phyloP scores from a whole-genome alignment of 2,329 filamentous ascomycete genomes.

The Penicillium freii region DNA sequence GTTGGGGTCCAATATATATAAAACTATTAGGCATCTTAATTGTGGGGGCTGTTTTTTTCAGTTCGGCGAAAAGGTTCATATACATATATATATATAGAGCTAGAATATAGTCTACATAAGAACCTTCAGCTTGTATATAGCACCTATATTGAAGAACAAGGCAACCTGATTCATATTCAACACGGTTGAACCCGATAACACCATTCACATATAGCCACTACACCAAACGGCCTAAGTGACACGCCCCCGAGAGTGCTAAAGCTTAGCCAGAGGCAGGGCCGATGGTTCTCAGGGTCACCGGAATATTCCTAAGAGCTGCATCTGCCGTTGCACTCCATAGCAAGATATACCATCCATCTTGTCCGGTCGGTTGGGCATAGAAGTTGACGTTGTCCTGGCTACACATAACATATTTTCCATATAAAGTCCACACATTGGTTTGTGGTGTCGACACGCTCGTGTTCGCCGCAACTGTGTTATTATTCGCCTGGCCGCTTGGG shows the following conservation, averaged over 20 bases:
- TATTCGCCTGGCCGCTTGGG: neutral
- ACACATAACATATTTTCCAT: slow-evolving; percentile 6
- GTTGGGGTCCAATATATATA: neutral
- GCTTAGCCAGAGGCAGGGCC: neutral
- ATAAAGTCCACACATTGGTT: slow-evolving; percentile 7
- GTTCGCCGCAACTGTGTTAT: neutral
- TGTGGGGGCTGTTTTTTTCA: neutral
- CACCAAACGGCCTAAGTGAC: neutral
- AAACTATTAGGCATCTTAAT: neutral
- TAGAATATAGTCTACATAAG: neutral
- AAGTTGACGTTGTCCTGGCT: neutral
- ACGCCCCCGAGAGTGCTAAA: neutral
- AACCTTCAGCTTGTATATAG: neutral
- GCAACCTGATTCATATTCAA: neutral
- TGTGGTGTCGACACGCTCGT: neutral
- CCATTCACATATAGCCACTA: neutral
- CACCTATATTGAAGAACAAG: neutral
- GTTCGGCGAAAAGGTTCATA: neutral
- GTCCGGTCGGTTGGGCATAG: slow-evolving; percentile 1
- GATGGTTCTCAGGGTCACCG: slow-evolving; percentile 1
- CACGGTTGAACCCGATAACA: neutral
- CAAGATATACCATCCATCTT: slow-evolving; percentile 1
- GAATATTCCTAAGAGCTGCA: neutral
- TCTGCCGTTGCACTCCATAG: neutral
- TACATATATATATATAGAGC: neutral